Base-by-base conservation (phyloP, 768 basidiomycete genomes). In the Lentinula raphanica region DNA sequence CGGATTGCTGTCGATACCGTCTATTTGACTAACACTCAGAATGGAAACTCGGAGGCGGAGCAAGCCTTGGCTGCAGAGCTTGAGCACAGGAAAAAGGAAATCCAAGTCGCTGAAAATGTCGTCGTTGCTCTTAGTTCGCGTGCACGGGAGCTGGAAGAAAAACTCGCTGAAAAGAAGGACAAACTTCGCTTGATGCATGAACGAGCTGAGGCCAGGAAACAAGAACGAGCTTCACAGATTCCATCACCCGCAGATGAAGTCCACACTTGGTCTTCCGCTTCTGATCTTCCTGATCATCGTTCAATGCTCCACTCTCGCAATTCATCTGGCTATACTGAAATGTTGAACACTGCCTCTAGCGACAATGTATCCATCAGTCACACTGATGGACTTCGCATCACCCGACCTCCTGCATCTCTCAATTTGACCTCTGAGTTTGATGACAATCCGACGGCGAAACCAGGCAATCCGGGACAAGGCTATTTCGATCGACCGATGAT, bases 111-210 rank as follows among this genome's bases (percentile, higher is more conserved):
- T 25, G 90, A 94, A 68, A 88, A 89, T 51, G 76, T 84, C 15
- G 76, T 91, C 19, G 72, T 77, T 46, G 77, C 82, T 9, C 76
- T 91, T 35, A 85, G 80, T 66, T 75, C 77, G 35, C 84, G 87
- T 50, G 84, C 88, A 45, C 80, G 83, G 60, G 88, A 88, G 64
- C 72, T 94, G 57, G 92, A 94, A 70, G 86, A 86, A 49, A 80
- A 74, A 64, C 77, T 94, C 35, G 76, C 80, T 31, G 76, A 80
- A 58, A 84, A 85, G 70, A 85, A 79, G 71, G 82, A 82, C 62
- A 77, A 77, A 56, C 72, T 94, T 58, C 76, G 71, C 61, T 67
- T 70, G n/a, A 76, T 83, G 36, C 83, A 82, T 63, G 84, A 85
- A 62, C 80, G 77, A 51, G 83, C 79, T 29, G 83, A 84, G 64